Evolutionary conservation across 768 basidiomycete species (phyloP).

Genomic region (Calvatia gigantea): DNA sequence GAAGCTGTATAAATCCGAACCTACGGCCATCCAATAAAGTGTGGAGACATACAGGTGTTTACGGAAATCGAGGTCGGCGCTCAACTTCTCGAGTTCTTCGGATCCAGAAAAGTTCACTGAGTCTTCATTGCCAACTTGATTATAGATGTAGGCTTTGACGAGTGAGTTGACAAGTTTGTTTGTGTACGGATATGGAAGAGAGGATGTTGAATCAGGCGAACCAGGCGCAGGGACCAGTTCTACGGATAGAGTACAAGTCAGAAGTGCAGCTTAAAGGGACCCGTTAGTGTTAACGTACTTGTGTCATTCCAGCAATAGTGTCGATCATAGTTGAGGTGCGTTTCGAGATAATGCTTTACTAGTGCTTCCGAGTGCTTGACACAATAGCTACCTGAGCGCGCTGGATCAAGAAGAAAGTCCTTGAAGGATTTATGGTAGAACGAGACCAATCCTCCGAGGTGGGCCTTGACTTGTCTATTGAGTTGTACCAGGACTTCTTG

Average conservation of each 20-base stretch:
- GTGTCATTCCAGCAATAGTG: background rate
- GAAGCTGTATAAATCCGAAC: too few species aligned
- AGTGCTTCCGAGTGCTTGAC: background rate
- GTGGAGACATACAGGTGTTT: too few species aligned
- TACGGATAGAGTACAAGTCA: background rate
- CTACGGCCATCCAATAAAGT: too few species aligned
- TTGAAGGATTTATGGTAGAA: constrained; percentile 8
- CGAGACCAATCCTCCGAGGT: background rate
- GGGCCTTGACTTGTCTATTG: background rate
- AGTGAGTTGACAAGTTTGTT: background rate
- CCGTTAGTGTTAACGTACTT: background rate
- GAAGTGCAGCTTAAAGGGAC: background rate
- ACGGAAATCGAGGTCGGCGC: background rate
- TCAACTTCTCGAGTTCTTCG: background rate
- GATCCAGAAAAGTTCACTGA: background rate
- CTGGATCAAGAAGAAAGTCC: background rate
- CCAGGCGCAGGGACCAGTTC: background rate
- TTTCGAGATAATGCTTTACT: background rate
- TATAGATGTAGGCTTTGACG: background rate
- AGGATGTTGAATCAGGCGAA: background rate
- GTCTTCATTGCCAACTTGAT: background rate
- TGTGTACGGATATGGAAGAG: background rate
- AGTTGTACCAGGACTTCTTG: background rate
- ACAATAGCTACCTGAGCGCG: background rate
- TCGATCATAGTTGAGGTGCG: background rate